phyloP scores from a whole-genome alignment of 169 alveolate genomes.

The Cryptosporidium tyzzeri region DNA sequence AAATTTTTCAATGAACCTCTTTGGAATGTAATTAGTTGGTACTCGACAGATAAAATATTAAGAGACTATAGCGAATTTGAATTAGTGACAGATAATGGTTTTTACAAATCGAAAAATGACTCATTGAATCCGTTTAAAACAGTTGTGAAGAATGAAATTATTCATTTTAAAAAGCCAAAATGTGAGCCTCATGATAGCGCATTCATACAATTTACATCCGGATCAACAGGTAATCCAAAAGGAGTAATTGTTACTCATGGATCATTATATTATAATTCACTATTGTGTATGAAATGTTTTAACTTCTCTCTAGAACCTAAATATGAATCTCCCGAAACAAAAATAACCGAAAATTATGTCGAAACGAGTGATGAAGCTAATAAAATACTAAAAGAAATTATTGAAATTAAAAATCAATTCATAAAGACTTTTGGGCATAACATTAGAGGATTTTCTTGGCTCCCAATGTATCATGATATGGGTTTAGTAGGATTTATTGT shows the following conservation, averaged over 20 bases:
- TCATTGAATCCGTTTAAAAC: not conserved
- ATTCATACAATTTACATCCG: constrained; percentile 83
- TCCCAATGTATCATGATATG: constrained; percentile 85
- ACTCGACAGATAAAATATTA: constrained; percentile 63
- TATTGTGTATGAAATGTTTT: constrained; percentile 79
- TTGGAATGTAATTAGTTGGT: constrained; percentile 56
- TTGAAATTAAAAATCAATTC: constrained; percentile 30
- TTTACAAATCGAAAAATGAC: not conserved
- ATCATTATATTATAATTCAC: constrained; percentile 79
- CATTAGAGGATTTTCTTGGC: constrained; percentile 80
- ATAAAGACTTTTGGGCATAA: constrained; percentile 72
- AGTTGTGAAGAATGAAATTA: not conserved
- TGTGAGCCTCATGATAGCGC: constrained; percentile 42
- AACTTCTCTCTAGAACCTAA: constrained; percentile 77
- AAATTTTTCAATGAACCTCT: constrained; percentile 71
- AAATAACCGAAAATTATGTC: not conserved
- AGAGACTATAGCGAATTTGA: constrained; percentile 16
- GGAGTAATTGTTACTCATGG: constrained; percentile 84
- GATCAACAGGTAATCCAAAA: constrained; percentile 82
- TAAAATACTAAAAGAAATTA: constrained; percentile 1
- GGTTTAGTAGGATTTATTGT: constrained; percentile 79
- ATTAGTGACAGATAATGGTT: not conserved
- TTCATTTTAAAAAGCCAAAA: constrained; percentile 37
- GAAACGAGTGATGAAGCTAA: constrained; percentile 15
- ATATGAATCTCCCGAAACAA: not conserved